Evolutionary conservation across 2,329 filamentous ascomycete genomes (phyloP), one percentile per base, ranked within the genome.

Genomic region (Chrysosporium queenslandicum): DNA sequence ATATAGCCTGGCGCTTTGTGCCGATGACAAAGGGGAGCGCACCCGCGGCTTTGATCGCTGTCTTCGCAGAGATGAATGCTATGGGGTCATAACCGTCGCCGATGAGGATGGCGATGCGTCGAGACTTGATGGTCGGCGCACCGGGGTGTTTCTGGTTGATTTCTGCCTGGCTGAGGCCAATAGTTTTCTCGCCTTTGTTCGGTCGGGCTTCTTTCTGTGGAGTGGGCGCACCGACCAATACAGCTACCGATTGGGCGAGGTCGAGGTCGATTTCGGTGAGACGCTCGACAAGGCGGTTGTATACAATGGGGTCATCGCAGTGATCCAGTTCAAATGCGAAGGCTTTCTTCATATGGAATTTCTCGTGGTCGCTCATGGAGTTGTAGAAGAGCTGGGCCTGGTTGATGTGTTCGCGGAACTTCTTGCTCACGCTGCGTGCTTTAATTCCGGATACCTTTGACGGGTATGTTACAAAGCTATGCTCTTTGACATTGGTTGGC

Each of bases 351-450:
- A 85, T 67, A 63, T 87, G 84, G 11, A 63, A 61, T 68, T 85
- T 81, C 67, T 91, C 87, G 2, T 80, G 71, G 0, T 75, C 69
- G 0, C 80, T 79, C 58, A 91, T 68, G 14, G 84, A 89, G 72
- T 91, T 91, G 72, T 82, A 91, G 72, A 92, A 92, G 1, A 91
- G 73, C 63, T 90, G 85, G 0, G 87, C 86, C 65, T 92, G 87
- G 46, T 78, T 82, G 68, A 79, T 80, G 64, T 91, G 85, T 56
- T 92, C 86, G 57, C 75, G 77, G 74, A 91, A 91, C 70, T 91
- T 91, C 59, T 76, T 76, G 57, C 81, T 85, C 3, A 70, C 52
- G 2, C 56, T 61, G 9, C 87, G 80, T 16, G 76, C 71, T 71
- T 92, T 91, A 64, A 86, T 81, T 2, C 86, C 86, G 3, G 72